Percentiles rank a stretch among this genome's conserved stretches.
phyloP scores from a whole-genome alignment of 2,329 filamentous ascomycete species.

The Meredithiella fracta region DNA sequence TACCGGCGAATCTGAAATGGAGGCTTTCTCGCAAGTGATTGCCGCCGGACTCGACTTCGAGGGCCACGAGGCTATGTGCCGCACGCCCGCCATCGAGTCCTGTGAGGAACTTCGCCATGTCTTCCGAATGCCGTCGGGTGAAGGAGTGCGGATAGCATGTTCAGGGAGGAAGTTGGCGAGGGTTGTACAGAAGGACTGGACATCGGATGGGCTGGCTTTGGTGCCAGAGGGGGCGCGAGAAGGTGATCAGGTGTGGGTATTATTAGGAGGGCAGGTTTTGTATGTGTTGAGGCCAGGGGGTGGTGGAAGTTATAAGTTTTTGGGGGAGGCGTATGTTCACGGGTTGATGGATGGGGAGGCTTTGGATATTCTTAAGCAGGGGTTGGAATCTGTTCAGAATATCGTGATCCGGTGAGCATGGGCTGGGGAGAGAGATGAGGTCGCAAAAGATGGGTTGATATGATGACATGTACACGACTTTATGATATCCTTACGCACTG shows the following conservation, averaged over 20 bases:
- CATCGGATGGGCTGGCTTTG: slow-evolving; percentile 14
- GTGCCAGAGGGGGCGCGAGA: slow-evolving; percentile 12
- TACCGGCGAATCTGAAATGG: slow-evolving; percentile 15
- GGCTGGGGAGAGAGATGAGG: background rate
- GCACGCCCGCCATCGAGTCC: slow-evolving; percentile 8
- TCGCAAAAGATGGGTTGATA: background rate
- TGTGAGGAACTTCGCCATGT: background rate
- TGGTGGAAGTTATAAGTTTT: slow-evolving; percentile 16
- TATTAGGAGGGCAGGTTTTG: slow-evolving; percentile 16
- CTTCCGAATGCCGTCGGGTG: slow-evolving; percentile 6
- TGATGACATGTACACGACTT: slow-evolving; percentile 1
- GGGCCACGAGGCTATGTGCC: slow-evolving; percentile 10
- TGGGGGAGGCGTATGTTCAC: slow-evolving; percentile 19
- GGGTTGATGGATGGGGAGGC: slow-evolving; percentile 19
- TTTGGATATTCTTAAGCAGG: slow-evolving; percentile 15
- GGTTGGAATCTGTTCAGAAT: slow-evolving; percentile 13
- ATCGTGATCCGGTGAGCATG: slow-evolving; percentile 13
- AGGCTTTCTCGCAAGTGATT: slow-evolving; percentile 14
- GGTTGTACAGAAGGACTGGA: slow-evolving; percentile 15
- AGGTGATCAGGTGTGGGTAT: slow-evolving; percentile 17
- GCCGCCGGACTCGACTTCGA: slow-evolving; percentile 13
- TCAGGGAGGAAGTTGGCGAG: slow-evolving; percentile 13
- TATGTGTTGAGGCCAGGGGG: slow-evolving; percentile 15
- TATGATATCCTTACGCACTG: background rate
- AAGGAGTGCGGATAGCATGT: slow-evolving; percentile 14